A percentile compares a stretch with the other conserved stretches of the same genome.
Evolutionary conservation across 2,329 filamentous ascomycete species (phyloP).

Genomic region (Trichothecium roseum): DNA sequence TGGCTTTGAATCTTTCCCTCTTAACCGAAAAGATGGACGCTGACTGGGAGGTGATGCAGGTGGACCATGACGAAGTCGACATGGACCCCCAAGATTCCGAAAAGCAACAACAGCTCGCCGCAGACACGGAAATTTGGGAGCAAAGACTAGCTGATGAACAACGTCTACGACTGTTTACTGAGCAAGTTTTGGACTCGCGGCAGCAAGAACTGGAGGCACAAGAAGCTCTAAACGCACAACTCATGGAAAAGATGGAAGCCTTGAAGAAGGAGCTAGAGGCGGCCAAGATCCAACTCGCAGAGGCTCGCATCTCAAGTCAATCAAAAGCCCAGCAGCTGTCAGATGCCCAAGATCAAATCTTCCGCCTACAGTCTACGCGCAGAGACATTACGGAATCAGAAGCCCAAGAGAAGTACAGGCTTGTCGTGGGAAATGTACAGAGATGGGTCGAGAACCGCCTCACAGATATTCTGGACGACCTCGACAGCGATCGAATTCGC

Average conservation of each 20-base stretch:
- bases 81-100: slow-evolving; percentile 1
- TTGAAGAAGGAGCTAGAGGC: slow-evolving; percentile 19
- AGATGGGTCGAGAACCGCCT: slow-evolving; percentile 25
- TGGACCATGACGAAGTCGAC: neutral
- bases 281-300: slow-evolving; percentile 17
- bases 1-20: neutral
- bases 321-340: slow-evolving; percentile 16
- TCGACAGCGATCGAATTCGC: slow-evolving; percentile 16
- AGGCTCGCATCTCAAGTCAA: slow-evolving; percentile 16
- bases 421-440: slow-evolving; percentile 20
- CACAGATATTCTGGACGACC: slow-evolving; percentile 18
- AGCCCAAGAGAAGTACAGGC: slow-evolving; percentile 21
- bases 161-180: slow-evolving; percentile 22
- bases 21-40: neutral
- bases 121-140: slow-evolving; percentile 11
- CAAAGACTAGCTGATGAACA: slow-evolving; percentile 18
- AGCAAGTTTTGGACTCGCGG: slow-evolving; percentile 23
- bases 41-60: neutral
- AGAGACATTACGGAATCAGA: slow-evolving; percentile 25
- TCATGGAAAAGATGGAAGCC: slow-evolving; percentile 16
- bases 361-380: slow-evolving; percentile 19
- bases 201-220: slow-evolving; percentile 21
- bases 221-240: slow-evolving; percentile 17
- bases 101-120: slow-evolving; percentile 4
- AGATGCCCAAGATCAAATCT: slow-evolving; percentile 20